phyloP scores from a whole-genome alignment of 129 eudicot species.

The Logfia minima region DNA sequence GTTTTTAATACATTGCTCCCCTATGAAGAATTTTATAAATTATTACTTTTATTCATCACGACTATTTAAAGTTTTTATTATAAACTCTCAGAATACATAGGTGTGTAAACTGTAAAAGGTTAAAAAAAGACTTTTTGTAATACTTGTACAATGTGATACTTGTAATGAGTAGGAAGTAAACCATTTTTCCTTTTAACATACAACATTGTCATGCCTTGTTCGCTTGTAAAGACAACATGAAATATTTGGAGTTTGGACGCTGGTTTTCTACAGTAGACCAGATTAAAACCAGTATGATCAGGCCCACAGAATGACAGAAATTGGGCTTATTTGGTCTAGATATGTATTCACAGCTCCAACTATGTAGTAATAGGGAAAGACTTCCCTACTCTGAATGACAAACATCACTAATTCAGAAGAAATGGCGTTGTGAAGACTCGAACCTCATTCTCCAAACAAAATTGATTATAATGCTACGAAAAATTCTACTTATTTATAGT shows the following conservation, averaged over 20 bases:
- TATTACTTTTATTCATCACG: too few relatives aligned
- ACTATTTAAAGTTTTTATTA: too few relatives aligned
- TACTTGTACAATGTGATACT: background rate
- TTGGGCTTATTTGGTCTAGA: background rate
- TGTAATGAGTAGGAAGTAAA: too few relatives aligned
- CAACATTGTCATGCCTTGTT: background rate
- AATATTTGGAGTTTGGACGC: background rate
- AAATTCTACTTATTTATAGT: background rate
- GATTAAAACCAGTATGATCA: background rate
- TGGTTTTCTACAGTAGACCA: background rate
- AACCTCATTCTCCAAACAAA: background rate
- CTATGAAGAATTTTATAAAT: too few relatives aligned
- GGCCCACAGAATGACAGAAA: background rate
- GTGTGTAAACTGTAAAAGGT: too few relatives aligned
- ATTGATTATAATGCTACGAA: background rate
- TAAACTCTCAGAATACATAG: too few relatives aligned
- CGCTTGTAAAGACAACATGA: background rate
- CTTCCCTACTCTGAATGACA: background rate
- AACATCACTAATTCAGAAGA: background rate
- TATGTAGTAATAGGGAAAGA: background rate
- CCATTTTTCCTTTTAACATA: too few relatives aligned
- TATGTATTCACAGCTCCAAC: background rate
- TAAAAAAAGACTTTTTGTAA: background rate
- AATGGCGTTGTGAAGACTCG: background rate
- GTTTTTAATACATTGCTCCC: too few relatives aligned